Conservation (phyloP, 225 moss, liverwort and hornwort genomes). For the Polytrichum formosum region DNA sequence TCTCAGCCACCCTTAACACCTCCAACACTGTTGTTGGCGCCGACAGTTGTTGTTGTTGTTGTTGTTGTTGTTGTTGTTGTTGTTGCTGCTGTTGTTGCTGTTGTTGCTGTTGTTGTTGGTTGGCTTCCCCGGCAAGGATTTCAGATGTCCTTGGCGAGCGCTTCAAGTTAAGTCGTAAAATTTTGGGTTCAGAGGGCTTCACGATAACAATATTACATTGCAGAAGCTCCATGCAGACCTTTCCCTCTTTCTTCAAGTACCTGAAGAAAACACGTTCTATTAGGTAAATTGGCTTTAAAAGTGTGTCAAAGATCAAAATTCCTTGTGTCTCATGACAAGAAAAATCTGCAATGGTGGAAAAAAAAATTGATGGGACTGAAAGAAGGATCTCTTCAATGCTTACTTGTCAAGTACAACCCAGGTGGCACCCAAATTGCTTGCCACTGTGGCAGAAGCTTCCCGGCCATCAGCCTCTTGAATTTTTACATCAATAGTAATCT, state of each 20-base stretch:
- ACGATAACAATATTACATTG: slow-evolving; percentile 64
- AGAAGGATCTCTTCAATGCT: background rate
- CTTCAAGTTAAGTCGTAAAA: slow-evolving; percentile 56
- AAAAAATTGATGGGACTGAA: too few species aligned
- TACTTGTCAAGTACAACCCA: slow-evolving; percentile 67
- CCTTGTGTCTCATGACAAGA: too few species aligned
- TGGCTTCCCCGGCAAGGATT: slow-evolving; percentile 11
- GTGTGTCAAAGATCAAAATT: background rate
- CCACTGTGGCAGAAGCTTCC: slow-evolving; percentile 43
- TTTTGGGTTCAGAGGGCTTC: slow-evolving; percentile 58
- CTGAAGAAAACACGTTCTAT: slow-evolving; percentile 12
- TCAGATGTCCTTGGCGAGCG: slow-evolving; percentile 33
- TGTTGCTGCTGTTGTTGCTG: background rate
- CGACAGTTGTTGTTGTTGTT: slow-evolving; percentile 13
- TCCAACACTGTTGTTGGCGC: slow-evolving; percentile 27
- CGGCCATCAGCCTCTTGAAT: slow-evolving; percentile 42
- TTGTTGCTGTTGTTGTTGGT: slow-evolving; percentile 10
- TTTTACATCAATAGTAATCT: slow-evolving; percentile 49
- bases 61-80: slow-evolving; percentile 13
- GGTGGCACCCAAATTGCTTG: slow-evolving; percentile 46
- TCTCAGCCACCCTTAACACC: slow-evolving; percentile 23
- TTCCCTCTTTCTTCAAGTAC: slow-evolving; percentile 62
- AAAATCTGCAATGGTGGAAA: too few species aligned
- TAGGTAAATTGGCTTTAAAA: background rate
- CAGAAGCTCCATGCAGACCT: slow-evolving; percentile 56